Conservation (phyloP, 257 asterid species). For the Lantana camara region DNA sequence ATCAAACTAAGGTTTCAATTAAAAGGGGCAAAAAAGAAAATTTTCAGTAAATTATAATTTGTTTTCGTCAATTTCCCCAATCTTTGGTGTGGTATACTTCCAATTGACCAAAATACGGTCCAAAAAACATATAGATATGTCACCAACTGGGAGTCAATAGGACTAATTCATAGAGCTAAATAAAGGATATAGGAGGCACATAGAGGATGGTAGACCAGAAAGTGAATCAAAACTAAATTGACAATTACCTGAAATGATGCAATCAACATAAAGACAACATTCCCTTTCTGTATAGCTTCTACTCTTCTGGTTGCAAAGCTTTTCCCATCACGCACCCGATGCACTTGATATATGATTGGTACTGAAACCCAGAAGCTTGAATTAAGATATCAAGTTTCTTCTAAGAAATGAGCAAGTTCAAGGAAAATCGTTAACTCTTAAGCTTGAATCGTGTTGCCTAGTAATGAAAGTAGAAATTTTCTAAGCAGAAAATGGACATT, state of each 20-base stretch:
- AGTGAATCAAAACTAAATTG: conserved; percentile 21
- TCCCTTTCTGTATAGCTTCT: conserved; percentile 94
- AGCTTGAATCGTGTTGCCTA: conserved; percentile 1
- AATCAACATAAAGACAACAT: conserved; percentile 64
- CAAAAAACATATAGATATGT: conserved; percentile 6
- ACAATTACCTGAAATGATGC: conserved; percentile 92
- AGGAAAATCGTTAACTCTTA: conserved; percentile 1
- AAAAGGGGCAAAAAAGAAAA: background rate
- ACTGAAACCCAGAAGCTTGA: conserved; percentile 48
- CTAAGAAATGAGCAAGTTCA: conserved; percentile 12
- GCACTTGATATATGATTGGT: conserved; percentile 90
- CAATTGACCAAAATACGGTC: conserved; percentile 11
- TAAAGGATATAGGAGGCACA: background rate
- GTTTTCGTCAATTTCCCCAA: background rate
- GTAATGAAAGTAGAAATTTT: background rate
- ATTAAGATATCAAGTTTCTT: background rate
- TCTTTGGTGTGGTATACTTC: conserved; percentile 13
- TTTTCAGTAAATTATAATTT: conserved; percentile 7
- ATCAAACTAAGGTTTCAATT: background rate
- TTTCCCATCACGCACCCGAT: conserved; percentile 94
- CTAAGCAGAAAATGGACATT: background rate
- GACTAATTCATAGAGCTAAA: conserved; percentile 5
- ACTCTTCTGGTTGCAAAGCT: conserved; percentile 97
- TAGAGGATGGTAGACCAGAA: conserved; percentile 11
- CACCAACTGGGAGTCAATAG: background rate